Base-by-base conservation (phyloP, 805 yeast genomes). In the Ogataea trehaloabstinens region DNA sequence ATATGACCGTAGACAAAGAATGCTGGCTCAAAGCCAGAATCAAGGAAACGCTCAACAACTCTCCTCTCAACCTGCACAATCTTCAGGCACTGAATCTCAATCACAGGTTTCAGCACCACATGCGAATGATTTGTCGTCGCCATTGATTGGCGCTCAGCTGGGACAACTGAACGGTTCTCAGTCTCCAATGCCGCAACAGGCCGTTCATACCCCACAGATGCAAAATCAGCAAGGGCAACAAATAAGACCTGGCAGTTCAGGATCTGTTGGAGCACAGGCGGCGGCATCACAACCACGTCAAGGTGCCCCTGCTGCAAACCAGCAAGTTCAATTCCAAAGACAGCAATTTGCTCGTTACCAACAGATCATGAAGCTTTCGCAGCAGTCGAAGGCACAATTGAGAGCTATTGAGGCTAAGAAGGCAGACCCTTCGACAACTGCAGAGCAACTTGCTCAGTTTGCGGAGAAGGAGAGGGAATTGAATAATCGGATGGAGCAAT, bases 341-440 rank as follows among this genome's bases (percentile, higher is more conserved):
- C 63, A 58, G 41, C 58, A 56, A 40, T 33, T 61, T 36, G 44
- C 52, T 54, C 71, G 56, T 41, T 57, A 70, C 41, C 71, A 70
- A 45, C 65, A 67, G 35, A 67, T 79, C 15, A 66, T 72, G 45
- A 64, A 67, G 8, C 60, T 73, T 29, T 63, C 79, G 8, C 71
- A 65, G 29, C 78, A 72, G 41, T 71, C 74, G 41, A 73, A 71
- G 40, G 64, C 70, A 28, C 75, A 71, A 40, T 61, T 80, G 45
- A 70, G 70, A 12, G 64, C 69, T n/a, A 65, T 80, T 31, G 76
- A 74, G 38, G 68, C 68, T 6, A 68, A 71, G 27, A 75, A 74
- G 44, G 63, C 60, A 15, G 67, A 70, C 27, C 67, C 70, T 8
- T 64, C 61, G 20, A 48, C 74, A 16, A 58, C 75, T 4, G 69